phyloP scores from a whole-genome alignment of 2,329 filamentous ascomycete genomes.

The Aspergillus piperis region DNA sequence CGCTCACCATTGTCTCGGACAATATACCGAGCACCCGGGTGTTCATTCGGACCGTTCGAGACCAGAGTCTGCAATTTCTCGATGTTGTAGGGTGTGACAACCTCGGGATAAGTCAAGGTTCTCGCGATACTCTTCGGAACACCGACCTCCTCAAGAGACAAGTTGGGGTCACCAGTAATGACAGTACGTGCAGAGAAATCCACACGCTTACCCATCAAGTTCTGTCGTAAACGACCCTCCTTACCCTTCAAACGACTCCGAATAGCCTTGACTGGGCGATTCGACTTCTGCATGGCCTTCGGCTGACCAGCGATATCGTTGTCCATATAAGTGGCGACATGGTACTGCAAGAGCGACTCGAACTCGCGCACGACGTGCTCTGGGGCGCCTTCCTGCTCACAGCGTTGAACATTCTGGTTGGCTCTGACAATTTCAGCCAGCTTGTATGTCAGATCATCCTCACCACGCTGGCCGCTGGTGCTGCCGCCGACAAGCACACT shows the following conservation, averaged over 20 bases:
- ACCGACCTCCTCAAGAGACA: constrained; percentile 95
- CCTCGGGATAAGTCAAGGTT: constrained; percentile 93
- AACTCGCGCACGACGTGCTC: constrained; percentile 91
- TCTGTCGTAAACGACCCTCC: constrained; percentile 94
- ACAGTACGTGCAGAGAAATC: constrained; percentile 99
- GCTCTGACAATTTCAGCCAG: constrained; percentile 96
- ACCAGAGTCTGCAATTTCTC: constrained; percentile 86
- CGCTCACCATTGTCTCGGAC: constrained; percentile 90
- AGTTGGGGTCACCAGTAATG: constrained; percentile 96
- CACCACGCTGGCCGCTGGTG: constrained; percentile 85
- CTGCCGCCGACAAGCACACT: constrained; percentile 97
- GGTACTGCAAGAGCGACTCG: constrained; percentile 89
- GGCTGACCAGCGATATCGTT: constrained; percentile 97
- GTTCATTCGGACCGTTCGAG: constrained; percentile 88
- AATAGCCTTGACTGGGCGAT: constrained; percentile 93
- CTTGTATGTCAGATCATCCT: constrained; percentile 99
- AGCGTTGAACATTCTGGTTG: constrained; percentile 90
- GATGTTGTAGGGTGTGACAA: constrained; percentile 97
- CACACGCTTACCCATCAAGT: constrained; percentile 99
- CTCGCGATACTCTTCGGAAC: constrained; percentile 91
- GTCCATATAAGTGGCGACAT: constrained; percentile 99
- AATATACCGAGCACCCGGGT: constrained; percentile 95
- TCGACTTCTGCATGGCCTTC: constrained; percentile 93
- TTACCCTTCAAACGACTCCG: constrained; percentile 98
- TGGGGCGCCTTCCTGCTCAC: constrained; percentile 86